Base-by-base conservation (phyloP, 1,139 yeast species). In the Taphrina deformans region DNA sequence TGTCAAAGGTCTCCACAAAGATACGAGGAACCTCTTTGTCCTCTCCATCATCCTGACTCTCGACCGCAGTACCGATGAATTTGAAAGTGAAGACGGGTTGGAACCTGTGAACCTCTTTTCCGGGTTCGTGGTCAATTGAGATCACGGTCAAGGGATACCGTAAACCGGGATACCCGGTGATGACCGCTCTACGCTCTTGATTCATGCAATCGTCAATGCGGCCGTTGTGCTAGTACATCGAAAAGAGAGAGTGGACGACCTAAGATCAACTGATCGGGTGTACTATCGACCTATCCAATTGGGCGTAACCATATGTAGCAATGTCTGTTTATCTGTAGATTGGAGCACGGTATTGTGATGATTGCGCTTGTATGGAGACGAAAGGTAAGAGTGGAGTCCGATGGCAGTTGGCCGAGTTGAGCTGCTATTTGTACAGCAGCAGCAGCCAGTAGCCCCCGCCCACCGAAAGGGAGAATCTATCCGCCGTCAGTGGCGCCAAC, bases 1-100 rank as follows among this genome's bases (percentile, higher is more conserved):
- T 82, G 73, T 92, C 98, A 73, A 85, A 91, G 2, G 88, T 81
- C 16, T 76, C 76, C 65, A 75, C 74, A 67, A 78, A 76, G 69
- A 77, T 79, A 52, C 73, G 73, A 40, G 69, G 71, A 2, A 75
- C 76, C 55, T 69, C 69, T 21, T 70, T 69, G 38, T 69, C 73
- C 59, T 69, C 67, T 29, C 69, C 69, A 52, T 70, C 72, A 6
- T 66, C 72, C 9, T 66, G 69, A 29, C 65, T 69, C 50, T 69
- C 70, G n/a, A 70, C 70, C 21, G 72, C 73, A 29, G 69, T 69
- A 18, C 71, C 88, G 84, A 87, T 84, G 74, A 86, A 88, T 72
- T 83, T 83, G 76, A 85, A 88, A 63, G 83, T 79, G 70, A 87
- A 74, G 12, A 88, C 73, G 1, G 87, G 80, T 40, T 81, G 77